phyloP scores from a whole-genome alignment of 1,284 basidiomycete species.

The Pyrrhoderma noxium region DNA sequence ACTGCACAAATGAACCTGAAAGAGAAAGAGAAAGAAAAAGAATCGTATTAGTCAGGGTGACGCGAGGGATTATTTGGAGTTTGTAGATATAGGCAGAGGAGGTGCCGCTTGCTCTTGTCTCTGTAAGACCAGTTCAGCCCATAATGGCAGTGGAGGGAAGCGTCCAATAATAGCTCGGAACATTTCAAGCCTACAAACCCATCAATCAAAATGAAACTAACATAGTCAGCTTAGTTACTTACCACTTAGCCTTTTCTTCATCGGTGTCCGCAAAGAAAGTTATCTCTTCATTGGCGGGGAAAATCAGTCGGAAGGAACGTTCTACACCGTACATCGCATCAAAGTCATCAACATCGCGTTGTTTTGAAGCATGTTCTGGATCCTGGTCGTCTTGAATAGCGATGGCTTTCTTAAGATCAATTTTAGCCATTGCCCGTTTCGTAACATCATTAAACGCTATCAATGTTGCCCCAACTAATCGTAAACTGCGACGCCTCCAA shows the following conservation, averaged over 20 bases:
- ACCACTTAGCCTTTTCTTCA: conserved; percentile 85
- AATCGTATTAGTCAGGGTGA: background rate
- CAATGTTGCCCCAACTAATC: conserved; percentile 80
- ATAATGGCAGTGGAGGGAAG: conserved; percentile 83
- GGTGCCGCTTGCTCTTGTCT: conserved; percentile 33
- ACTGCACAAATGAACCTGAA: background rate
- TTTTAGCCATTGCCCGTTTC: conserved; percentile 82
- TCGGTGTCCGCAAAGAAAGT: conserved; percentile 89
- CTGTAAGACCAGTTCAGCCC: conserved; percentile 85
- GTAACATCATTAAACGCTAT: conserved; percentile 94
- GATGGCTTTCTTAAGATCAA: conserved; percentile 83
- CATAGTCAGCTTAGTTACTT: conserved; percentile 26
- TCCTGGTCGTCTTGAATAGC: conserved; percentile 72
- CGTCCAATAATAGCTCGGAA: conserved; percentile 75
- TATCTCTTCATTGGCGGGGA: conserved; percentile 77
- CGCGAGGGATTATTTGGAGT: background rate
- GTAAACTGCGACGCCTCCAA: conserved; percentile 82
- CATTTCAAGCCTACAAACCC: conserved; percentile 63
- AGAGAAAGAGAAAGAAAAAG: background rate
- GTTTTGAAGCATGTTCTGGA: conserved; percentile 30
- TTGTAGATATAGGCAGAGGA: too few species aligned
- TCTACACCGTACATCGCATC: conserved; percentile 73
- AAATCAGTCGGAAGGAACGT: conserved; percentile 81
- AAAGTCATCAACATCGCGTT: conserved; percentile 48
- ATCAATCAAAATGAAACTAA: conserved; percentile 6